Base-by-base conservation (phyloP, 2,329 filamentous ascomycete genomes). In the Parasarocladium wereldwijsianum region DNA sequence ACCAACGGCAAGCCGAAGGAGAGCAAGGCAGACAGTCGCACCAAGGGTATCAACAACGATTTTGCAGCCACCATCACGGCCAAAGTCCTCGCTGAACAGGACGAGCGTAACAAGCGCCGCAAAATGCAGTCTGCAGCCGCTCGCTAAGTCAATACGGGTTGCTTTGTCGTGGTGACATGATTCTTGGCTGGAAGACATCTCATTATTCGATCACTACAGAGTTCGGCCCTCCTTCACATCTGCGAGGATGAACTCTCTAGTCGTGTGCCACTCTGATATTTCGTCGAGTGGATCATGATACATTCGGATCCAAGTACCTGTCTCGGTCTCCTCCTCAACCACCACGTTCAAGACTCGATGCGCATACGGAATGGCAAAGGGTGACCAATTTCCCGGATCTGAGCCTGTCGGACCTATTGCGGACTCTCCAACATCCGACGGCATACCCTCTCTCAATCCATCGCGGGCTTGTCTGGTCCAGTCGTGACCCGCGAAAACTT, bases 51-150 rank as follows among this genome's bases (percentile, higher is more conserved):
- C 51, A 93, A 93, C 50, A 93, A 96, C 42, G 63, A 82, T 0
- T 70, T 82, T 32, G 90, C 90, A 0, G 86, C 87, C 0, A 79
- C 75, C 4, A 56, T 98, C 24, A 93, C 87, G 0, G 81, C 80
- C 1, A 85, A 76, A 41, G 86, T 98, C 0, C 51, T 96, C 16
- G 77, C 79, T 15, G 87, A 96, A 44, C 83, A 94, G 49, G 80
- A 87, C 29, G 74, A 79, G 44, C 66, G 70, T 33, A 85, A 84
- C 40, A 93, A 87, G 56, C 62, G 76, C 40, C 64, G 81, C 36
- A 93, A 81, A 46, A 44, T 84, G 41, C 73, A 46, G 2, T 40
- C 50, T 14, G 40, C 34, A 34, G n/a, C 32, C 12, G 31, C 24
- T 6, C 29, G 28, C 13, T 30, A 21, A 30, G n/a, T n/a, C n/a